Evolutionary conservation across 441 rosid species (phyloP).

Genomic region (Erodium texanum): DNA sequence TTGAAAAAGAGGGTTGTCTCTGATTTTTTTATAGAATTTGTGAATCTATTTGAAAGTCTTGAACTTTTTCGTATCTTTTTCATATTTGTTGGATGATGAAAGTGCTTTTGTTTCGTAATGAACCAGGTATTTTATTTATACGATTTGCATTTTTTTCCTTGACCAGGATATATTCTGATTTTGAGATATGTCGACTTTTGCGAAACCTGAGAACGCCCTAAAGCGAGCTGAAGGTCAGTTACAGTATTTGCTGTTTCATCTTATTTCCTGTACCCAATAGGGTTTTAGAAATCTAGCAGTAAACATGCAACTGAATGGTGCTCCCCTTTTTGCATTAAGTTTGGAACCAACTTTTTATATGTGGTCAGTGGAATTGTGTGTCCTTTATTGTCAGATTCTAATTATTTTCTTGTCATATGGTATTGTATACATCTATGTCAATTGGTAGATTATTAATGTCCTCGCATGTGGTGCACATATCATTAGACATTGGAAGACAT

Average conservation of each 20-base stretch:
- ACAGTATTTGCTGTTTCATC: background rate
- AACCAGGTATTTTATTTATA: background rate
- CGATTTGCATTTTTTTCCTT: background rate
- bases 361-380: no score
- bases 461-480: background rate
- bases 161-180: slow-evolving; percentile 1
- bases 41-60: background rate
- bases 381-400: background rate
- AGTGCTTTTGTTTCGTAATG: background rate
- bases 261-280: background rate
- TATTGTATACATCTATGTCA: no score
- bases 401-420: no score
- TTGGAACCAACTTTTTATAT: no score
- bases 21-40: background rate
- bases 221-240: slow-evolving; percentile 88
- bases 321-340: background rate
- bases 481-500: background rate
- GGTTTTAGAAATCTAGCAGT: background rate
- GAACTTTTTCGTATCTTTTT: background rate
- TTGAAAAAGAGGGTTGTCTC: background rate
- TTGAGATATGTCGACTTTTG: slow-evolving; percentile 58
- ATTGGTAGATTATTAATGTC: background rate
- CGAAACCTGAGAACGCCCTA: slow-evolving; percentile 85
- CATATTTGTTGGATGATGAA: background rate
- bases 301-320: background rate